A percentile compares a stretch with the other conserved stretches of the same genome.
Conservation (phyloP, 2,329 filamentous ascomycete genomes). For the Penicillium sp. region DNA sequence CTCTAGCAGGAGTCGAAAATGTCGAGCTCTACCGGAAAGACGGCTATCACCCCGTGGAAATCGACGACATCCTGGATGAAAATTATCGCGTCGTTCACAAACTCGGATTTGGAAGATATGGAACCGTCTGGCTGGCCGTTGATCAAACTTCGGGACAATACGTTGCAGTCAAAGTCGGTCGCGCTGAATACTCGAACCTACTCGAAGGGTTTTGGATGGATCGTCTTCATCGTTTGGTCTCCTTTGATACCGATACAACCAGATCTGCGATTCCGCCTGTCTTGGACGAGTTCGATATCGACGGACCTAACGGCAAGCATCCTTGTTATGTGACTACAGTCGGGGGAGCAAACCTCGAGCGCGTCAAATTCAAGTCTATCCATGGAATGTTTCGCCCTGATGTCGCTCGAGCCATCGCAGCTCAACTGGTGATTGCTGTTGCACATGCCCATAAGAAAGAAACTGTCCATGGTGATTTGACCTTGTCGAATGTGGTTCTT, state of each 20-base stretch:
- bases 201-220: constrained; percentile 30
- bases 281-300: constrained; percentile 22
- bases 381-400: constrained; percentile 34
- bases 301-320: constrained; percentile 33
- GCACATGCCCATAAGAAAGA: constrained; percentile 38
- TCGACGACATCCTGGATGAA: neutral
- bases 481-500: constrained; percentile 36
- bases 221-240: constrained; percentile 32
- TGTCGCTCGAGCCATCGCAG: constrained; percentile 34
- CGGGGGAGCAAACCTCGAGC: constrained; percentile 30
- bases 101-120: constrained; percentile 9
- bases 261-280: constrained; percentile 20
- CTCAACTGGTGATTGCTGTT: constrained; percentile 41
- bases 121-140: constrained; percentile 5
- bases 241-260: constrained; percentile 6
- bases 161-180: constrained; percentile 10
- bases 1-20: neutral
- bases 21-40: neutral
- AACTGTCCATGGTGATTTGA: constrained; percentile 38
- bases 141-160: neutral
- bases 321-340: constrained; percentile 31
- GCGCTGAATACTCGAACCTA: neutral
- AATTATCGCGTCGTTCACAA: constrained; percentile 10
- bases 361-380: constrained; percentile 29
- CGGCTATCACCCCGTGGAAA: constrained; percentile 7